These are phyloP conservation scores for Aspergillus tubingensis DNA, from an alignment of 2,329 filamentous ascomycete genomes.

Conservation along the genomic window DNA sequence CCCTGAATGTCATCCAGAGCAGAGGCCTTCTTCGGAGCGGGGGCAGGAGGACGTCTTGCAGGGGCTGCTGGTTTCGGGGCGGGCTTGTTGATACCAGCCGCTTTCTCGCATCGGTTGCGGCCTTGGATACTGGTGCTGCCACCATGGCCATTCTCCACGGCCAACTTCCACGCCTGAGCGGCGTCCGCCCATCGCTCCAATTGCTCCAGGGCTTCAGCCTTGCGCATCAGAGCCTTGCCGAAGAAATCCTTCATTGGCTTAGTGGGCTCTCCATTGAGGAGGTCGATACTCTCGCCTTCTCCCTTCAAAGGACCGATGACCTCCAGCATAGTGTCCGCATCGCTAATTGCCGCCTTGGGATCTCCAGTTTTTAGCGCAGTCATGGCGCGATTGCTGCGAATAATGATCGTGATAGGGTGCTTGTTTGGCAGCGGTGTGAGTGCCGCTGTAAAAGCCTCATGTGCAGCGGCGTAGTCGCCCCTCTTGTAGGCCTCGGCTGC, in stretches of 20 bases:
- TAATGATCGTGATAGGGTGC: slow-evolving; percentile 84
- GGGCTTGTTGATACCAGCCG: slow-evolving; percentile 66
- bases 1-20: slow-evolving; percentile 36
- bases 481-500: slow-evolving; percentile 91
- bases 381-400: slow-evolving; percentile 87
- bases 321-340: slow-evolving; percentile 77
- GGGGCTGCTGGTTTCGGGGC: slow-evolving; percentile 50
- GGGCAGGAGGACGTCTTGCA: slow-evolving; percentile 49
- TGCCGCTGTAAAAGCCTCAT: slow-evolving; percentile 77
- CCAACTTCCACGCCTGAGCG: slow-evolving; percentile 73
- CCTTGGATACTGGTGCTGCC: slow-evolving; percentile 81
- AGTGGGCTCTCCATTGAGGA: slow-evolving; percentile 63
- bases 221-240: slow-evolving; percentile 89
- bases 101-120: slow-evolving; percentile 84
- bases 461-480: slow-evolving; percentile 86
- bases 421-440: slow-evolving; percentile 70
- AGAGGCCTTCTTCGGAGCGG: slow-evolving; percentile 39
- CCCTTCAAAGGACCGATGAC: slow-evolving; percentile 80
- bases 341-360: slow-evolving; percentile 79
- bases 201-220: slow-evolving; percentile 92
- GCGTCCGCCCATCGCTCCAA: slow-evolving; percentile 94
- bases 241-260: slow-evolving; percentile 93
- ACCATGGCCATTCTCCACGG: slow-evolving; percentile 83
- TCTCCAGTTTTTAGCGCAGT: slow-evolving; percentile 91
- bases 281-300: slow-evolving; percentile 74